Conservation (phyloP, 2,329 filamentous ascomycete genomes). For the Botrytis aclada region DNA sequence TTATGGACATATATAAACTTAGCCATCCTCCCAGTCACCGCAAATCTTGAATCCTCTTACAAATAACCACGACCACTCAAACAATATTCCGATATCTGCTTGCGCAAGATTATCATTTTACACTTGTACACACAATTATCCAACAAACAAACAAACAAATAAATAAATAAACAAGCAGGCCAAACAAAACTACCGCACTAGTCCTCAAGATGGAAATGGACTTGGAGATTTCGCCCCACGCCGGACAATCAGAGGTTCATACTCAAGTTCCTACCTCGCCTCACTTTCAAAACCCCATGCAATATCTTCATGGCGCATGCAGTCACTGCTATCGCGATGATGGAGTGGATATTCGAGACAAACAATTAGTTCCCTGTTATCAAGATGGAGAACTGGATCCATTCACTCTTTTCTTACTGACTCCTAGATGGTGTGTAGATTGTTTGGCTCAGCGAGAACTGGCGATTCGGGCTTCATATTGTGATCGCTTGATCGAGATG, state of each 20-base stretch:
- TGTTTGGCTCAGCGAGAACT: constrained; percentile 7
- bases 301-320: constrained; percentile 15
- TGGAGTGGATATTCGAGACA: constrained; percentile 12
- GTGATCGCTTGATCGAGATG: constrained; percentile 5
- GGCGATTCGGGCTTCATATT: constrained; percentile 9
- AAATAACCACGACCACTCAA: not conserved
- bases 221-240: constrained; percentile 2
- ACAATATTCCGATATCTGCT: not conserved
- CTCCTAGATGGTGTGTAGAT: constrained; percentile 15
- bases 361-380: constrained; percentile 8
- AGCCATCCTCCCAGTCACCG: not conserved
- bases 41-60: not conserved
- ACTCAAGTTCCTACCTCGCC: not conserved
- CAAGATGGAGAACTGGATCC: not conserved
- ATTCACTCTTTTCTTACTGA: constrained; percentile 11
- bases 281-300: not conserved
- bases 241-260: constrained; percentile 1
- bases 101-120: not conserved
- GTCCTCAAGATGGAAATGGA: not conserved
- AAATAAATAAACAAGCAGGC: not conserved
- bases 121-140: not conserved
- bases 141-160: not conserved
- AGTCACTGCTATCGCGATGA: constrained; percentile 15
- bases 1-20: constrained; percentile 9
- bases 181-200: not conserved